A percentile compares a stretch with the other conserved stretches of the same genome.
Conservation (phyloP, 108 stramenopile genomes). For the Ochromonas danica region DNA sequence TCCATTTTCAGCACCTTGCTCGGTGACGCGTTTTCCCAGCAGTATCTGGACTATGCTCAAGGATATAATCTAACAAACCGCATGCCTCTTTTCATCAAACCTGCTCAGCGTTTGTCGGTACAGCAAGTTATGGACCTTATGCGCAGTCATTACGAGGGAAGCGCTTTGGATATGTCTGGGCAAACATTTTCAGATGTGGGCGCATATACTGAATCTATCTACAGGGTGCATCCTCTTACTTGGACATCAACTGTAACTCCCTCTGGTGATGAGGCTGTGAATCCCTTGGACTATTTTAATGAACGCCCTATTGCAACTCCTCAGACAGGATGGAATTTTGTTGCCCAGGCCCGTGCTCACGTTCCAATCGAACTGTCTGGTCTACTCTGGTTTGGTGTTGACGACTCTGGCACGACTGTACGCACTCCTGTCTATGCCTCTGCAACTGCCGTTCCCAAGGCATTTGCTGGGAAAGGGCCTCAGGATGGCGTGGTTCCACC, state of each 20-base stretch:
- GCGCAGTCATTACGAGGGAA: slow-evolving; percentile 68
- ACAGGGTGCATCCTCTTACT: slow-evolving; percentile 60
- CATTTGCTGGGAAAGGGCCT: slow-evolving; percentile 60
- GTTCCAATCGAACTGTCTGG: slow-evolving; percentile 60
- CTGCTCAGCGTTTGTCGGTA: slow-evolving; percentile 54
- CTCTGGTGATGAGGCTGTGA: neutral
- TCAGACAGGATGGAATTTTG: slow-evolving; percentile 67
- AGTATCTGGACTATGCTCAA: slow-evolving; percentile 59
- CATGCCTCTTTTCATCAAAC: slow-evolving; percentile 68
- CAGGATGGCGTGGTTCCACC: slow-evolving; percentile 60
- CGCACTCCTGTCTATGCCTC: slow-evolving; percentile 62
- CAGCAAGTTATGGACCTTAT: slow-evolving; percentile 59
- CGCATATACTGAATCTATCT: slow-evolving; percentile 44
- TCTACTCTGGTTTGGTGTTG: slow-evolving; percentile 61
- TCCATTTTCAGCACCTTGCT: slow-evolving; percentile 44
- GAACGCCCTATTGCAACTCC: slow-evolving; percentile 64
- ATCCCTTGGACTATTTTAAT: slow-evolving; percentile 59
- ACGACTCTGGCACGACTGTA: slow-evolving; percentile 58
- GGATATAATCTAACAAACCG: slow-evolving; percentile 59
- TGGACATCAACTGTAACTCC: slow-evolving; percentile 45
- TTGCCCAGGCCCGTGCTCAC: slow-evolving; percentile 60
- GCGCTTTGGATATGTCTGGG: slow-evolving; percentile 51
- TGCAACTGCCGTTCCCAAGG: slow-evolving; percentile 47
- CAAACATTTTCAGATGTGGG: slow-evolving; percentile 57
- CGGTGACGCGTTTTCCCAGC: neutral